Evolutionary conservation across 305 asterid species (phyloP), one percentile per base, ranked within the genome.

Genomic region (Rubia peregrina): DNA sequence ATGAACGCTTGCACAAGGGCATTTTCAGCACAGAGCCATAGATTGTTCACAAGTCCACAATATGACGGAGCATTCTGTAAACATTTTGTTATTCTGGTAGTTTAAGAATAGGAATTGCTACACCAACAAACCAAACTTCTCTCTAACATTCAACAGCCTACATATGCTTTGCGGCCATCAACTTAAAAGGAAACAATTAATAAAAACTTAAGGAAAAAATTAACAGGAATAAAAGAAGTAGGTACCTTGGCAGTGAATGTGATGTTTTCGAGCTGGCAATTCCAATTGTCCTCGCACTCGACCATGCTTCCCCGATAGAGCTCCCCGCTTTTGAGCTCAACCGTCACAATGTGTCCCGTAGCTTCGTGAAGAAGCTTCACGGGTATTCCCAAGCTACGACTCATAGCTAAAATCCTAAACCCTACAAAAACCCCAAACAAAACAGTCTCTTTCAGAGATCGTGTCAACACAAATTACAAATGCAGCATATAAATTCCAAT

Each of bases 361-460:
- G 96, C 96, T 80, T 92, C 98, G 82, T 92, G 96, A 62, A 92
- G 88, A 76, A 92, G 89, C 92, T 92, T 92, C 86, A 92, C 96
- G 76, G 96, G 96, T 72, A 92, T 88, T 24, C 96, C 96, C 69
- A 90, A 85, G 85, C 96, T 88, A 75, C 96, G 90, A 80, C 95
- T 90, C 98, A 92, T 87, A 9, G 22, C 69, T 11, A 70, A 78
- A 78, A 30, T 74, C 79, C 69, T 71, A 73, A 69, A 68, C 70
- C 74, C 75, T n/a, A 55, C 8, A 8, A 64, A 64, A 64, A 43
- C 30, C 30, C n/a, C 19, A n/a, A 53, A 17, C 12, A 48, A 48
- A 7, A 62, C 21, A 30, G 53, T 26, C 5, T 9, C 12, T 38
- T 12, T 16, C 48, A 8, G 0, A 48, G 55, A 19, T 24, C 12